These are phyloP conservation scores for Aurantiochytrium sp. DNA, from an alignment of 108 stramenopile species.

Conservation along the genomic window DNA sequence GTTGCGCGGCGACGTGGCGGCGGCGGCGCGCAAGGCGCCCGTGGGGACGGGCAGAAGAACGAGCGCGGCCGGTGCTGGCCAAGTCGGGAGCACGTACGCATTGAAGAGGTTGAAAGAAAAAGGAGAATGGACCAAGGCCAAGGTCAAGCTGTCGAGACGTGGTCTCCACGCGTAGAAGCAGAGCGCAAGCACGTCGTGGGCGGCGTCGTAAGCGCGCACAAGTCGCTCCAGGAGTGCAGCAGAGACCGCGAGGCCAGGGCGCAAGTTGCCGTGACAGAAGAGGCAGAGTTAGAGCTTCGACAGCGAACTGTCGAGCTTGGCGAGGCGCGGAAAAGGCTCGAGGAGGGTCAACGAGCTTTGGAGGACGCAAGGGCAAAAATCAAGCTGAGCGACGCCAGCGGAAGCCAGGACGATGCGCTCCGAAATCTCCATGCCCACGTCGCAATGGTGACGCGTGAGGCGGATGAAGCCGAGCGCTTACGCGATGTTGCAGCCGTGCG, in stretches of 20 bases:
- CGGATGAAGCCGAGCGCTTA: not conserved
- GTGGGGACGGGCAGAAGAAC: no score
- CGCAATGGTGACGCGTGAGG: not conserved
- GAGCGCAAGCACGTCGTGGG: not conserved
- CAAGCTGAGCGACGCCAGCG: not conserved
- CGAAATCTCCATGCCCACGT: not conserved
- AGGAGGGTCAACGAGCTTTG: not conserved
- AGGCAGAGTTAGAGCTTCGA: not conserved
- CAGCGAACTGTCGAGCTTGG: not conserved
- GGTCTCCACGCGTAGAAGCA: not conserved
- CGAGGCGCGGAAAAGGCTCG: not conserved
- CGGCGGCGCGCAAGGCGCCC: no score
- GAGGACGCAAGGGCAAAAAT: not conserved
- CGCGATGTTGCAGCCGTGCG: not conserved
- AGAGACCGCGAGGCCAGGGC: not conserved
- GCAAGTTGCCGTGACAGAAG: not conserved
- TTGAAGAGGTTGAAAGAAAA: no score
- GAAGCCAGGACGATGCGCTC: not conserved
- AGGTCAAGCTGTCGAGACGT: no score
- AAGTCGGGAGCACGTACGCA: no score
- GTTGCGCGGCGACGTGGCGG: no score
- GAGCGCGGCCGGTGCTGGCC: no score
- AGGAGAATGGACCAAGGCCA: no score
- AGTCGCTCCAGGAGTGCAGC: not conserved
- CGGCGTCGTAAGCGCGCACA: not conserved